Evolutionary conservation across 139 green algal species (phyloP).

Genomic region (Coelastrella sp.): DNA sequence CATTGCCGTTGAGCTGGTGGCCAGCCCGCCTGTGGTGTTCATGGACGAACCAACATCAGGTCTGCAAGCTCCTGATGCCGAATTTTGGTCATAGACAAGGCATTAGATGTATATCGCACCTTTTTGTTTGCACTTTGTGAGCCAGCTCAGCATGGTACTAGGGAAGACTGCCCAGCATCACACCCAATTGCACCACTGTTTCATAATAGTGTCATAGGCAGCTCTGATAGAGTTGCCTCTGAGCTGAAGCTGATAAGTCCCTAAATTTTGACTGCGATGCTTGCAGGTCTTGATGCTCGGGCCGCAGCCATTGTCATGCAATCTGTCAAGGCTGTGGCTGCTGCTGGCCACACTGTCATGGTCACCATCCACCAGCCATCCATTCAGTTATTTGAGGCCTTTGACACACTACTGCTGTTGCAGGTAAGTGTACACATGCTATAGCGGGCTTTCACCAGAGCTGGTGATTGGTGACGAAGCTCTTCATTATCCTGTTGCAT

Average conservation of each 20-base stretch:
- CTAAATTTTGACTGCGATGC: conserved; percentile 17
- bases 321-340: conserved; percentile 80
- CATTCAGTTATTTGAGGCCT: conserved; percentile 85
- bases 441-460: neutral
- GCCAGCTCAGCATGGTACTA: no score
- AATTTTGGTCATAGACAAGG: no score
- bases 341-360: conserved; percentile 85
- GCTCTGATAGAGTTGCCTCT: neutral
- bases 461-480: no score
- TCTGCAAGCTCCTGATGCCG: neutral
- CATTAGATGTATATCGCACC: no score
- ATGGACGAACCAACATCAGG: conserved; percentile 74
- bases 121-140: no score
- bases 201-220: neutral
- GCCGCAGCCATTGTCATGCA: conserved; percentile 91
- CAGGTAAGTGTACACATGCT: conserved; percentile 47
- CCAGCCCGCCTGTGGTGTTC: conserved; percentile 71
- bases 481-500: neutral
- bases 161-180: no score
- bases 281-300: conserved; percentile 80
- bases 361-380: conserved; percentile 94
- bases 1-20: conserved; percentile 94
- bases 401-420: conserved; percentile 86
- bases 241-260: neutral
- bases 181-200: no score